phyloP scores from a whole-genome alignment of 1,284 basidiomycete species.

The Cystobasidiaceae sp. region DNA sequence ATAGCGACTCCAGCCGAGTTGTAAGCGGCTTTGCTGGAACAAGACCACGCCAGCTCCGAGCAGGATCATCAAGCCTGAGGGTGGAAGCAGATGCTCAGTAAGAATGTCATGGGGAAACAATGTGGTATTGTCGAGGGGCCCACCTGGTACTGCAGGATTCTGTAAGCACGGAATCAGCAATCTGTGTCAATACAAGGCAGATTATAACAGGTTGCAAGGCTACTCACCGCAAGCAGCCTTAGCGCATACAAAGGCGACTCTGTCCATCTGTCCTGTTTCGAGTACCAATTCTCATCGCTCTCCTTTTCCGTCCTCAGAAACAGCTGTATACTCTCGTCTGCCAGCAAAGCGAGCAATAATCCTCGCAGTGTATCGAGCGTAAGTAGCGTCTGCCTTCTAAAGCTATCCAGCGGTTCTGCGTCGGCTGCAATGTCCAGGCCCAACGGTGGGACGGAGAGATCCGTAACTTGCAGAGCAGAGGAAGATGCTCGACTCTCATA shows the following conservation, averaged over 20 bases:
- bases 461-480: conserved; percentile 19
- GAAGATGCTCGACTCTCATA: conserved; percentile 6
- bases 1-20: conserved; percentile 27
- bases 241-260: conserved; percentile 28
- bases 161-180: not conserved
- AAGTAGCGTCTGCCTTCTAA: conserved; percentile 21
- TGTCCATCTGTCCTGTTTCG: conserved; percentile 28
- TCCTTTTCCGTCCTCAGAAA: conserved; percentile 25
- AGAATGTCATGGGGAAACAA: not conserved
- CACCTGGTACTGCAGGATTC: conserved; percentile 31
- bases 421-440: conserved; percentile 7
- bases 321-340: conserved; percentile 27
- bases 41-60: conserved; percentile 13
- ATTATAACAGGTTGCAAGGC: not conserved
- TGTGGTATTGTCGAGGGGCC: not conserved
- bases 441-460: conserved; percentile 15
- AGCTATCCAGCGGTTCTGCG: conserved; percentile 14
- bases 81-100: not conserved
- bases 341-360: conserved; percentile 10
- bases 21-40: conserved; percentile 25
- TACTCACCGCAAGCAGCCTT: conserved; percentile 15
- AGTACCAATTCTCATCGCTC: conserved; percentile 31
- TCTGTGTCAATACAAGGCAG: not conserved
- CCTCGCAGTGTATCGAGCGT: conserved; percentile 21
- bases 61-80: conserved; percentile 23